Base-by-base conservation (phyloP, 1,284 basidiomycete genomes). In the Somion occarium region DNA sequence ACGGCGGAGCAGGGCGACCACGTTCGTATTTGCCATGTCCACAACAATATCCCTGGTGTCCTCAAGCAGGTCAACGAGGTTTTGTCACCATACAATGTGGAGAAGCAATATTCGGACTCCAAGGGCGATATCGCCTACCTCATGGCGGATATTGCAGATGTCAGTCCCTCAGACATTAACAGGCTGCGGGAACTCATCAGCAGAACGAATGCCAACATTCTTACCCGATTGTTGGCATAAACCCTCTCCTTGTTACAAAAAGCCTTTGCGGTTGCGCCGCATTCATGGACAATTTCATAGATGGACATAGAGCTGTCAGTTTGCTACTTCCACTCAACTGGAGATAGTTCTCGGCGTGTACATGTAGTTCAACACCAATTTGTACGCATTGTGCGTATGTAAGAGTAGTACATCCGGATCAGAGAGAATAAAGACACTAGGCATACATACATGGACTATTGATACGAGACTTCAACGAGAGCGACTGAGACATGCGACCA, bases 21-120 rank as follows among this genome's bases (percentile, higher is more conserved):
- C 60, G 86, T 98, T 59, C 90, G 96, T 58, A 76, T 99, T 44
- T 99, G 97, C 73, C 87, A 98, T 72, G 91, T 98, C 47, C 96
- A 99, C 79, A 84, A 82, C 70, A 99, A 99, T 74, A 90, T 96
- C 72, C 97, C 97, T 43, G 96, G 96, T 80, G 95, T 98, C 47
- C 85, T 99, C 65, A 88, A 87, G 62, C 85, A 88, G 62, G 91
- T 99, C 76, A 99, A 99, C 79, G 91, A 96, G 61, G 83, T 83
- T 25, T 74, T 99, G 45, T 91, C 90, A 51, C 85, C 90, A 44
- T 94, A 96, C 80, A 99, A 99, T 71, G 96, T 99, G 66, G 95
- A 98, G 74, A 98, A 99, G 77, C 97, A 99, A 72, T 97, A 89
- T 72, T 94, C 96, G 18, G 95, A 98, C 68, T 94, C 91, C 50